Conservation (phyloP, 1,139 yeast genomes). For the Scheffersomyces illinoinensis region DNA sequence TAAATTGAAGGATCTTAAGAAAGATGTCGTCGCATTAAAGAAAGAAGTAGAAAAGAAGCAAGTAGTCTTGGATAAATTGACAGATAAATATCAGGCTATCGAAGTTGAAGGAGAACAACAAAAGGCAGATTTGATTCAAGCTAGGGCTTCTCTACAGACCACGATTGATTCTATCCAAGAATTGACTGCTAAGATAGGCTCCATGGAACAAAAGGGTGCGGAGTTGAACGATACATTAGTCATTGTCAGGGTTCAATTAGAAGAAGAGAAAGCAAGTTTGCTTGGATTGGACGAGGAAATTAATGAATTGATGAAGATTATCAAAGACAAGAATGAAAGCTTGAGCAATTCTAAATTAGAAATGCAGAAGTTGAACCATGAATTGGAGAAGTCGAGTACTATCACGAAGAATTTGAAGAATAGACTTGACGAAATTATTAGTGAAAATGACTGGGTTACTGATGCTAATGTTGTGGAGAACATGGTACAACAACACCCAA, state of each 20-base stretch:
- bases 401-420: slow-evolving; percentile 43
- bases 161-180: slow-evolving; percentile 38
- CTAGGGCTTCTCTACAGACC: slow-evolving; percentile 43
- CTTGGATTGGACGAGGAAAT: slow-evolving; percentile 80
- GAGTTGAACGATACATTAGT: slow-evolving; percentile 30
- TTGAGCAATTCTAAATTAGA: slow-evolving; percentile 54
- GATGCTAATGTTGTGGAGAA: slow-evolving; percentile 59
- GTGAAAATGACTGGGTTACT: slow-evolving; percentile 71
- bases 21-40: slow-evolving; percentile 49
- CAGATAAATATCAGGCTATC: slow-evolving; percentile 59
- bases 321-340: slow-evolving; percentile 52
- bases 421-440: slow-evolving; percentile 49
- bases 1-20: slow-evolving; percentile 68
- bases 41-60: slow-evolving; percentile 41
- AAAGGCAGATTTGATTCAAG: slow-evolving; percentile 52
- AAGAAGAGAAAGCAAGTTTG: slow-evolving; percentile 62
- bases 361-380: slow-evolving; percentile 62
- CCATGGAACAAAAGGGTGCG: slow-evolving; percentile 18
- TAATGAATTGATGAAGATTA: slow-evolving; percentile 55
- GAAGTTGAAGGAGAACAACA: slow-evolving; percentile 75
- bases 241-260: slow-evolving; percentile 45
- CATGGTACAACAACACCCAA: slow-evolving; percentile 58
- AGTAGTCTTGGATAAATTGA: slow-evolving; percentile 42
- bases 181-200: slow-evolving; percentile 32
- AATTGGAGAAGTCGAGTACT: slow-evolving; percentile 56